Base-by-base conservation (phyloP, 1,284 basidiomycete genomes). In the Apiotrichum porosum region DNA sequence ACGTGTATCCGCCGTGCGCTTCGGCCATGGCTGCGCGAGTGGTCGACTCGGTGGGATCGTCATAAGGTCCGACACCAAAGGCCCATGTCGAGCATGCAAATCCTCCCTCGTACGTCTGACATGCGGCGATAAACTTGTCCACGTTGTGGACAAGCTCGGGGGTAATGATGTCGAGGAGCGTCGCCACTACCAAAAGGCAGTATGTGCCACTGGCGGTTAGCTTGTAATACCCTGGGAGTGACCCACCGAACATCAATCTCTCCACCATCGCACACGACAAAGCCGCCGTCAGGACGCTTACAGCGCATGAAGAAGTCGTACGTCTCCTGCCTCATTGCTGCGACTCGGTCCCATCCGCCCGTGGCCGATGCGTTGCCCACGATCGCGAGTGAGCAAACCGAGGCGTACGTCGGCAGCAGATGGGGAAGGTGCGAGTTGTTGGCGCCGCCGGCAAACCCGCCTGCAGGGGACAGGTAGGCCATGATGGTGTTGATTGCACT, bases 91-190 rank as follows among this genome's bases (percentile, higher is more conserved):
- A 79, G 4, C 86, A 88, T 0, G 91, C 81, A 63, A 98, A 93
- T 0, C 95, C 94, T 31, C 95, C 95, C 74, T 99, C 95, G 74
- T 94, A 98, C 0, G 93, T 98, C 72, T 98, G 95, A 66, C 92
- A 97, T 10, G 69, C 69, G 21, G 75, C 63, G 35, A 79, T 61
- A 51, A 78, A 80, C 22, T 69, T 64, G 37, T 75, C 73, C 14
- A 78, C 76, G 18, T 74, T 74, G 28, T 66, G 55, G 2, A 94
- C 77, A 17, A 99, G 82, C 55, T 88, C 87, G 0, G 91, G 89
- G 0, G 94, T 97, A 38, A 94, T 74, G 28, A 98, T 75, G 57
- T 97, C 82, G 33, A 88, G 77, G 3, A 89, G 68, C 0, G 80
- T 78, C 0, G 85, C 82, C n/a, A 83, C 79, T 8, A 81, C 81